These are phyloP conservation scores for Acanthamoeba culbertsoni DNA, from an alignment of 208 protist genomes.

Conservation along the genomic window DNA sequence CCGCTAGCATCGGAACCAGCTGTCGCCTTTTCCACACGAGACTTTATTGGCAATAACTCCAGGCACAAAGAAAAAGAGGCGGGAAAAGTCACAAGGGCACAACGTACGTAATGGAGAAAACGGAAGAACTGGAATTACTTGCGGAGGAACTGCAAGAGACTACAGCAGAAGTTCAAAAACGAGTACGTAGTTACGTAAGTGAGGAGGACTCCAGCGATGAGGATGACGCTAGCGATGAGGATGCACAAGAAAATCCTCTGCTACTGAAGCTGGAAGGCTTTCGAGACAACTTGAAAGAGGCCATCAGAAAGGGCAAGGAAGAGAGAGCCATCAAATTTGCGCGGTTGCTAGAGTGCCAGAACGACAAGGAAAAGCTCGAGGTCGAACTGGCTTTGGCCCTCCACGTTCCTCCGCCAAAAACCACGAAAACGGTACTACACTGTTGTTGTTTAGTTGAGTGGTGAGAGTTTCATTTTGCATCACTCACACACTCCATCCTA, in stretches of 20 bases:
- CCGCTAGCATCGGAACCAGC: too few relatives aligned
- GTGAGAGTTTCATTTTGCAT: background rate
- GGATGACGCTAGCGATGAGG: background rate
- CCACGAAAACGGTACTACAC: background rate
- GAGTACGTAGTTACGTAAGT: too few relatives aligned
- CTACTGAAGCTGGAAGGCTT: background rate
- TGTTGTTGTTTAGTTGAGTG: background rate
- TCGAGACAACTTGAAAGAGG: background rate
- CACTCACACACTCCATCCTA: background rate
- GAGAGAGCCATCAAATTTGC: background rate
- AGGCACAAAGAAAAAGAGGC: too few relatives aligned
- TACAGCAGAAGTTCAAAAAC: too few relatives aligned
- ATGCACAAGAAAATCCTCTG: background rate
- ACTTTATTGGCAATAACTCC: too few relatives aligned
- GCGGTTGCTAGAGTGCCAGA: background rate
- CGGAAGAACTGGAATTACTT: background rate
- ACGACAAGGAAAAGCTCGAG: background rate
- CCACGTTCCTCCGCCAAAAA: background rate
- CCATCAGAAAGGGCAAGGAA: background rate
- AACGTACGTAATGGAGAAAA: background rate
- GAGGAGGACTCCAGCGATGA: background rate
- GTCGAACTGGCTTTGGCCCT: background rate
- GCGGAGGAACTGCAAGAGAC: too few relatives aligned
- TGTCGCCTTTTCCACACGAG: too few relatives aligned
- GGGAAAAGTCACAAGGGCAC: too few relatives aligned